A percentile compares a stretch with the other conserved stretches of the same genome.
Evolutionary conservation across 768 basidiomycete genomes (phyloP).

Genomic region (Phallus indusiatus): DNA sequence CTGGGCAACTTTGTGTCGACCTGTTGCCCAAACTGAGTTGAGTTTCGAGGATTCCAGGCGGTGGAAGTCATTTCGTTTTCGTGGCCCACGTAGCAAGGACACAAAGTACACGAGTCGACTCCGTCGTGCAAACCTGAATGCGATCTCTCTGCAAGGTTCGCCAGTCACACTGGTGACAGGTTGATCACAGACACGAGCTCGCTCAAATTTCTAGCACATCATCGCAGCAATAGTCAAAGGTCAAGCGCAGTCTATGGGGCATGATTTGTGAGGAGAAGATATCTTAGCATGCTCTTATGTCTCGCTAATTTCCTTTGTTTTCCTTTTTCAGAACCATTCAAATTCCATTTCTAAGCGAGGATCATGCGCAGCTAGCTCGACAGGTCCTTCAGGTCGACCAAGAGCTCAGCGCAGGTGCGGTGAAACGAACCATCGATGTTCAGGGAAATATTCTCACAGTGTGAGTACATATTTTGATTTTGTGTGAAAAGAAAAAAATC

Average conservation of each 20-base stretch:
- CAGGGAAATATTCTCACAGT: constrained; percentile 63
- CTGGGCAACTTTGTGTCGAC: not conserved
- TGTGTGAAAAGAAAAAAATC: not conserved
- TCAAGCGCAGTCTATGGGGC: not conserved
- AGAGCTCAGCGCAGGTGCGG: constrained; percentile 74
- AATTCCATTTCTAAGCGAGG: constrained; percentile 64
- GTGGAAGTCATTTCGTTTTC: not conserved
- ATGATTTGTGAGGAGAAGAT: not conserved
- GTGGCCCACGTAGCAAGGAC: not conserved
- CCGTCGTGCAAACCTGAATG: not conserved
- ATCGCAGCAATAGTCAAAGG: not conserved
- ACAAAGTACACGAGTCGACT: not conserved
- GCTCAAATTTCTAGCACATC: not conserved
- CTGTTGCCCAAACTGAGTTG: not conserved
- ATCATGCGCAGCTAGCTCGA: constrained; percentile 75
- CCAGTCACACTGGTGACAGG: not conserved
- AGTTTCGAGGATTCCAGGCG: not conserved
- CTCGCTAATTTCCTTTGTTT: not conserved
- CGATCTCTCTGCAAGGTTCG: not conserved
- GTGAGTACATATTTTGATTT: constrained; percentile 37
- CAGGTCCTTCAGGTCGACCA: constrained; percentile 80
- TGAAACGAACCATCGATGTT: constrained; percentile 60
- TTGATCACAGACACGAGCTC: not conserved
- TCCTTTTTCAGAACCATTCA: constrained; percentile 46
- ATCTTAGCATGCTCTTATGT: not conserved